Conservation (phyloP, 225 moss, liverwort and hornwort species). For the Bryum argenteum region DNA sequence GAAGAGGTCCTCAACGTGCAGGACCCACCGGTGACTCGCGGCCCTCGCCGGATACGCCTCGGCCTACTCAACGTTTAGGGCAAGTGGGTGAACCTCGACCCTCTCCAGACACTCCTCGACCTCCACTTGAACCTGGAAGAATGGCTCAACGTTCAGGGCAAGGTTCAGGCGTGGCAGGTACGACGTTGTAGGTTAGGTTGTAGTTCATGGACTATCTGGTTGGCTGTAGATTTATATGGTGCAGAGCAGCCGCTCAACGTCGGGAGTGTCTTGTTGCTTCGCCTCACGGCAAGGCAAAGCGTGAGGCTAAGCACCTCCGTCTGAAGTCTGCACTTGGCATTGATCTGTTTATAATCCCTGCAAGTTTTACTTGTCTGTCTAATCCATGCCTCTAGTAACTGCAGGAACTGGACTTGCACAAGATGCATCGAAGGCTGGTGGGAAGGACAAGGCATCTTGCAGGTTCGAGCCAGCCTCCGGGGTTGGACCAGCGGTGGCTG, state of each 20-base stretch:
- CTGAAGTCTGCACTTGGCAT: constrained; percentile 11
- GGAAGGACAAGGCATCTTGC: constrained; percentile 45
- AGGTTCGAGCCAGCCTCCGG: constrained; percentile 40
- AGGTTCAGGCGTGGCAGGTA: constrained; percentile 51
- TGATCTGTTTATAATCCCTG: constrained; percentile 15
- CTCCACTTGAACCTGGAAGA: constrained; percentile 47
- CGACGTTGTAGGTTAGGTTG: constrained; percentile 16
- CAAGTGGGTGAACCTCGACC: constrained; percentile 40
- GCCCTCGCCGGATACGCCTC: constrained; percentile 39
- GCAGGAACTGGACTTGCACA: constrained; percentile 41
- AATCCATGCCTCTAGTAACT: constrained; percentile 18
- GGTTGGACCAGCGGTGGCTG: constrained; percentile 24
- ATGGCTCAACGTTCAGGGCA: constrained; percentile 42
- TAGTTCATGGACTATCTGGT: constrained; percentile 4
- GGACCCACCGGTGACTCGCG: constrained; percentile 38
- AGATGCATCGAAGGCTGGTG: constrained; percentile 43
- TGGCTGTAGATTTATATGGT: neutral
- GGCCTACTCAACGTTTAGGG: constrained; percentile 47
- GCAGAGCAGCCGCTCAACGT: constrained; percentile 5
- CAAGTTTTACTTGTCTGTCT: neutral
- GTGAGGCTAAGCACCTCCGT: constrained; percentile 15
- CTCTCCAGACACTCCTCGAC: constrained; percentile 48
- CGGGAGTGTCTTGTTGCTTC: constrained; percentile 10
- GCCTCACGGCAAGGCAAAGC: no score
- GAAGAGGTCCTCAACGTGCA: constrained; percentile 44